Conservation (phyloP, 1,284 basidiomycete genomes). For the Chalciporus sp. region DNA sequence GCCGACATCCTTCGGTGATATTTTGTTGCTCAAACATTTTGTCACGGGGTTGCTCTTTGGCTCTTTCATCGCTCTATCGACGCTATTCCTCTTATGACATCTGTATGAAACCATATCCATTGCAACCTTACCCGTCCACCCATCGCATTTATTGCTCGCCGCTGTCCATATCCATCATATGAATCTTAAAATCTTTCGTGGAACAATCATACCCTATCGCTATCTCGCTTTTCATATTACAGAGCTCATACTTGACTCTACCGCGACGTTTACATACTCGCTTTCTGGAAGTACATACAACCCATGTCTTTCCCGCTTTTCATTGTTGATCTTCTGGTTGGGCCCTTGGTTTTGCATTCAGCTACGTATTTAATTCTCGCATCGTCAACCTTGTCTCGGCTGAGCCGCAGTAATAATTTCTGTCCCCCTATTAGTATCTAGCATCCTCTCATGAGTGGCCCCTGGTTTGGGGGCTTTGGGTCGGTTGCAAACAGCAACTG, state of each 20-base stretch:
- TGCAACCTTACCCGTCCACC: background rate
- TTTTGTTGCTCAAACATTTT: background rate
- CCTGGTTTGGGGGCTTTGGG: too few relatives aligned
- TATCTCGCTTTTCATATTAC: conserved; percentile 5
- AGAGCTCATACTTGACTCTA: conserved; percentile 4
- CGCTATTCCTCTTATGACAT: conserved; percentile 3
- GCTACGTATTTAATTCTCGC: background rate
- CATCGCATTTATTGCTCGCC: background rate
- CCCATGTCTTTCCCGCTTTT: conserved; percentile 14
- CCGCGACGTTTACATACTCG: conserved; percentile 13
- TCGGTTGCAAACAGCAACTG: background rate
- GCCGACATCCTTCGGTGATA: conserved; percentile 17
- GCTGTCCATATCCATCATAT: conserved; percentile 1
- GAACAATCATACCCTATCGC: conserved; percentile 5
- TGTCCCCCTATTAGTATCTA: background rate
- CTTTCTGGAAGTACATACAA: conserved; percentile 18
- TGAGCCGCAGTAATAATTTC: conserved; percentile 12
- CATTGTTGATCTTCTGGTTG: conserved; percentile 1
- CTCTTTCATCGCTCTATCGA: conserved; percentile 1
- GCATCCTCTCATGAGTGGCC: background rate
- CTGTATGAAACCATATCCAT: conserved; percentile 8
- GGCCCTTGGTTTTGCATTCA: conserved; percentile 5
- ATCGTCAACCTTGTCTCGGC: conserved; percentile 5
- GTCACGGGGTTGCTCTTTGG: background rate
- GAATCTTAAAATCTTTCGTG: background rate